Evolutionary conservation across 108 stramenopile species (phyloP), one percentile per base, ranked within the genome.

Genomic region (Nitzschia sp.): DNA sequence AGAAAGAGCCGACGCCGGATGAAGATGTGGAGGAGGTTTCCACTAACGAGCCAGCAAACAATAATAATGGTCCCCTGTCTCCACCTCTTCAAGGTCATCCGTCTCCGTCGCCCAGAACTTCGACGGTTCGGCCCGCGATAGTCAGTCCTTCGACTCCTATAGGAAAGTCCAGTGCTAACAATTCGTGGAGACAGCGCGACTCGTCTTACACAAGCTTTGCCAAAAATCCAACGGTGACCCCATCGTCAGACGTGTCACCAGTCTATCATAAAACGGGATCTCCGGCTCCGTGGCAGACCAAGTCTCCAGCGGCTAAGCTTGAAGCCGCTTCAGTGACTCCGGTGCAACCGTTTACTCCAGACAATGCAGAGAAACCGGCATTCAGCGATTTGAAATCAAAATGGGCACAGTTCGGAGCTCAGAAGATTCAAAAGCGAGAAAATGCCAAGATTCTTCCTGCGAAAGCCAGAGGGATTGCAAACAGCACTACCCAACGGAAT

Each of bases 321-420:
- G n/a, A n/a, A 41, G 38, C 38, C 36, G 35, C 60, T 21, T 9
- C 25, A 5, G 47, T 21, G 31, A 50, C 25, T 50, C 45, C 25
- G 17, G 46, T 16, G 0, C 32, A 1, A 6, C 21, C 3, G 19
- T 48, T 15, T 15, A 50, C 53, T 11, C 34, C 33, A n/a, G 60
- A 61, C 6, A 27, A 58, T 1, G 16, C 68, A 6, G 35, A 34
- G 3, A 23, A 48, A 1, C 38, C 59, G 3, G 62, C 71, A 15
- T 72, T 72, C 45, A 53, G 61, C 54, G 71, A 72, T 48, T 57
- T 72, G 30, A 63, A 57, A 32, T 72, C 71, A 25, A 63, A 63
- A 34, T 72, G 71, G 71, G 53, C 61, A 23, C 54, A 72, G 29
- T 63, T 72, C 35, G 71, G 71, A 32, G 62, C 61, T 2, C 34